phyloP scores from a whole-genome alignment of 345 rosid species.

The Geranium brycei region DNA sequence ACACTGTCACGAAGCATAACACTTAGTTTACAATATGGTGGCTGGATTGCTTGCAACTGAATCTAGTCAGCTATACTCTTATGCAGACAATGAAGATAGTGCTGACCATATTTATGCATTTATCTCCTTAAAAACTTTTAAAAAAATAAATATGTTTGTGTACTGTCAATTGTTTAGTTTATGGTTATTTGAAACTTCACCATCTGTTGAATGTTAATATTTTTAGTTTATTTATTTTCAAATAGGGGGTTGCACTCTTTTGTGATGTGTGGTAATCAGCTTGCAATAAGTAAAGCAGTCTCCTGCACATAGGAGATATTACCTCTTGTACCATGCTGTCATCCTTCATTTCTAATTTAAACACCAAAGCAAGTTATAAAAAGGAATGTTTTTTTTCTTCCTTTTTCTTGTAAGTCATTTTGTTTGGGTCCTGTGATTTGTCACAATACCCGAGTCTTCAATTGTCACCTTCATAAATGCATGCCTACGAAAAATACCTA shows the following conservation, averaged over 20 bases:
- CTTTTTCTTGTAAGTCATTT: neutral
- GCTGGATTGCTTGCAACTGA: constrained; percentile 2
- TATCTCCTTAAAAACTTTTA: neutral
- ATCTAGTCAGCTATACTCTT: neutral
- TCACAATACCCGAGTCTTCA: neutral
- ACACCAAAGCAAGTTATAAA: neutral
- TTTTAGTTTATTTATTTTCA: too few species aligned
- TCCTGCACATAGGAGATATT: neutral
- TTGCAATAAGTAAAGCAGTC: neutral
- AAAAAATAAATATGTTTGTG: too few species aligned
- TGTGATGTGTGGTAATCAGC: neutral
- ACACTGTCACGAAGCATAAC: neutral
- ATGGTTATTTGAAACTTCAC: too few species aligned
- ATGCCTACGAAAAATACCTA: neutral
- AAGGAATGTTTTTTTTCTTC: neutral
- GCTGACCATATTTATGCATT: neutral
- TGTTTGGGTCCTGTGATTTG: neutral
- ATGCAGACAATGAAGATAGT: too few species aligned
- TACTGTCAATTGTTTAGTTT: too few species aligned
- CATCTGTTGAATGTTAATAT: too few species aligned
- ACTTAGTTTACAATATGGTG: neutral
- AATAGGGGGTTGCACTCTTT: neutral
- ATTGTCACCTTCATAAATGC: too few species aligned
- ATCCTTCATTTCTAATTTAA: neutral
- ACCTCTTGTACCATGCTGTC: neutral